Base-by-base conservation (phyloP, 257 asterid genomes). In the Misopates orontium region DNA sequence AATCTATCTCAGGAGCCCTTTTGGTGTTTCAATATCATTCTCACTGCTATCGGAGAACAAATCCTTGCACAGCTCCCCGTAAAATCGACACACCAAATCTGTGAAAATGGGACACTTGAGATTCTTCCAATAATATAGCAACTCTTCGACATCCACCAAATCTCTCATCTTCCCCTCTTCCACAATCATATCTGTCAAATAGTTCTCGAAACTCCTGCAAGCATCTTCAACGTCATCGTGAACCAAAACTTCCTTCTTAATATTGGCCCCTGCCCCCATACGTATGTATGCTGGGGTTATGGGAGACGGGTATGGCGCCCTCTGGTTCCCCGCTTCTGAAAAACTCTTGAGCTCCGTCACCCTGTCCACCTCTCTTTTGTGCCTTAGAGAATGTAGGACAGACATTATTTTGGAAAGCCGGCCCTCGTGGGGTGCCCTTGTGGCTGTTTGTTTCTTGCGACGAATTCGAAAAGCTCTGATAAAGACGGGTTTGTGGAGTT, bases 31-130 rank as follows among this genome's bases (percentile, higher is more conserved):
- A 6, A 15, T 40, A 24, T 53, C 41, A 41, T 68, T 71, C 63
- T 71, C 79, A 60, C 39, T 40, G 56, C 18, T 64, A 67, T 64
- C 67, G 52, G 89, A 73, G 58, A 83, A 87, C 75, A 90, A 66
- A 77, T 89, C 95, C 49, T 51, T 78, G 75, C 95, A 89, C 1
- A 89, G 79, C 69, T 89, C 95, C 19, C 85, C 86, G 1, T 89
- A 89, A 68, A 87, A 89, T 63, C 82, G 82, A 67, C 87, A 74
- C 0, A 89, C 96, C 79, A 89, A 62, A 68, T 81, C 89, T 48
- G 80, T 61, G 18, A 80, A 90, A 28, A 85, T 79, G 2, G 91
- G 96, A 40, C 78, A 74, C 32, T 58, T 81, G 0, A 87, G 85
- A 49, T 75, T 79, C 56, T 77, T 82, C 95, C 95, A 85, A 77